Evolutionary conservation across 768 basidiomycete genomes (phyloP).

Genomic region (Holtermannia corniformis): DNA sequence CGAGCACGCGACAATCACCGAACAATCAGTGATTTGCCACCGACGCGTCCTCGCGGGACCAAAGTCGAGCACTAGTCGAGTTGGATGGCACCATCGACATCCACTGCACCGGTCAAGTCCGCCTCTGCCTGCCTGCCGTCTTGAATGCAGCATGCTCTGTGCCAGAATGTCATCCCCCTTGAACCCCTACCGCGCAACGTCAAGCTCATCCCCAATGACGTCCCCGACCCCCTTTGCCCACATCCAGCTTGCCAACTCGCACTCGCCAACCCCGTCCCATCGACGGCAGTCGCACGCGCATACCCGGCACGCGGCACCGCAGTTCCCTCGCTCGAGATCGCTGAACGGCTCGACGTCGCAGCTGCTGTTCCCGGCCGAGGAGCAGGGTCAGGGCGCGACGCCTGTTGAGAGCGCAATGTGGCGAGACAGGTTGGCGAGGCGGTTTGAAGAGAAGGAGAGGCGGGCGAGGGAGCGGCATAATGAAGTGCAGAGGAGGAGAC

Average conservation of each 20-base stretch:
- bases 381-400: conserved; percentile 18
- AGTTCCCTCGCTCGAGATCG: not conserved
- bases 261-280: not conserved
- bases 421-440: conserved; percentile 19
- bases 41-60: too few species aligned
- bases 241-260: too few species aligned
- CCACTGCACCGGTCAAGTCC: too few species aligned
- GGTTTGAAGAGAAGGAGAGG: conserved; percentile 24
- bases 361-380: too few species aligned
- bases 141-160: not conserved
- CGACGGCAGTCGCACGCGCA: not conserved
- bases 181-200: not conserved
- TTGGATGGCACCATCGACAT: too few species aligned
- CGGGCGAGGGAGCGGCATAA: conserved; percentile 11
- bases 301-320: not conserved
- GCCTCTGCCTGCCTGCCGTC: too few species aligned
- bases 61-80: too few species aligned
- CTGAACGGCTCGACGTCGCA: not conserved
- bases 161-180: not conserved
- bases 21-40: too few species aligned
- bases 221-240: too few species aligned
- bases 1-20: too few species aligned
- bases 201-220: not conserved
- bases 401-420: conserved; percentile 27
- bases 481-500: conserved; percentile 15